phyloP scores from a whole-genome alignment of 257 asterid species.

The Capsicum rhomboideum region DNA sequence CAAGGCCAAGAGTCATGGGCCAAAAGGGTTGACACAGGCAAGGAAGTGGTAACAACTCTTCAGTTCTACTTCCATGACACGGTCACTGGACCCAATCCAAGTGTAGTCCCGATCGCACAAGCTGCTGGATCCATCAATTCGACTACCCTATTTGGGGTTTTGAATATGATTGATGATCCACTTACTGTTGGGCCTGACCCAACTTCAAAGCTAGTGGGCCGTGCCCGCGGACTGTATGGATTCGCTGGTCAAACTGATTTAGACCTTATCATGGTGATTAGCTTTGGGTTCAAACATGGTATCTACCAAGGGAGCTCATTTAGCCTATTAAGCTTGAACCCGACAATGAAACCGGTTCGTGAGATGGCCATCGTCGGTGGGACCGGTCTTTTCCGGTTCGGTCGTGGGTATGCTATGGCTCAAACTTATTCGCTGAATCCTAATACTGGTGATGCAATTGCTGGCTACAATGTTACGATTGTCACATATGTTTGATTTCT shows the following conservation, averaged over 20 bases:
- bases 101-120: slow-evolving; percentile 37
- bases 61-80: slow-evolving; percentile 75
- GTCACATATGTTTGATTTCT: background rate
- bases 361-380: slow-evolving; percentile 88
- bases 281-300: slow-evolving; percentile 51
- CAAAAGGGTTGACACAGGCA: background rate
- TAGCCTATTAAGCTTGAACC: slow-evolving; percentile 57
- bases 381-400: slow-evolving; percentile 72
- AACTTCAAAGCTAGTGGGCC: slow-evolving; percentile 46
- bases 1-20: slow-evolving; percentile 30
- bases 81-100: slow-evolving; percentile 52
- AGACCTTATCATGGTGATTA: slow-evolving; percentile 51
- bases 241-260: slow-evolving; percentile 40
- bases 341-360: slow-evolving; percentile 27
- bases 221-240: slow-evolving; percentile 73
- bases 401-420: slow-evolving; percentile 72
- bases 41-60: slow-evolving; percentile 50
- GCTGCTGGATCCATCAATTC: slow-evolving; percentile 23
- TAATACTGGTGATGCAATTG: slow-evolving; percentile 23
- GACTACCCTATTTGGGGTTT: slow-evolving; percentile 29
- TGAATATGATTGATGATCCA: slow-evolving; percentile 58
- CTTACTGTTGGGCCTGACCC: slow-evolving; percentile 52
- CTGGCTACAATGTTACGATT: slow-evolving; percentile 32
- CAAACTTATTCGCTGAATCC: slow-evolving; percentile 28
- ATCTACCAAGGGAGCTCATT: slow-evolving; percentile 64